Evolutionary conservation across 139 green algal species (phyloP).

Genomic region (Astrephomene gubernaculifera): DNA sequence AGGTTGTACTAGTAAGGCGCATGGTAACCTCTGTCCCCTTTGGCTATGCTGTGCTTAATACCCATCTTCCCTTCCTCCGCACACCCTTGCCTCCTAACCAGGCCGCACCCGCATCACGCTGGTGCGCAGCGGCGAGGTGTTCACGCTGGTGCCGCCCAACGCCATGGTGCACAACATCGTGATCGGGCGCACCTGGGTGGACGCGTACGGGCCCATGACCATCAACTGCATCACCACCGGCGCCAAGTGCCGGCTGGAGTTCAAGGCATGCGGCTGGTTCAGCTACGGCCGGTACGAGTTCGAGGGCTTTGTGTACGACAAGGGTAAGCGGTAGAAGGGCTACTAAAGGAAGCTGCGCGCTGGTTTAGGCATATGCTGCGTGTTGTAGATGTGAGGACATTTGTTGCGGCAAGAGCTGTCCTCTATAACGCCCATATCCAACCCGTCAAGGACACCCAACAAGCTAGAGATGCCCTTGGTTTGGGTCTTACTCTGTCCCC

Average conservation of each 20-base stretch:
- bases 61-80: too few relatives aligned
- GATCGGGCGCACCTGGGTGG: conserved; percentile 94
- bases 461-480: too few relatives aligned
- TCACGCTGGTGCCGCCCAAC: conserved; percentile 87
- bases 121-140: conserved; percentile 81
- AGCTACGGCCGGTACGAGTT: conserved; percentile 84
- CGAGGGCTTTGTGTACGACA: conserved; percentile 59
- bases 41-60: too few relatives aligned
- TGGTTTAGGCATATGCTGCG: too few relatives aligned
- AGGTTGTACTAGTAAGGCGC: too few relatives aligned
- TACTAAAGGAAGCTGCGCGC: too few relatives aligned
- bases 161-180: conserved; percentile 96
- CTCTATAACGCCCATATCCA: too few relatives aligned
- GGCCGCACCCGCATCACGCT: conserved; percentile 91
- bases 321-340: conserved; percentile 48
- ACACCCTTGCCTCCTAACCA: conserved; percentile 18
- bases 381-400: too few relatives aligned
- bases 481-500: too few relatives aligned
- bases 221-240: conserved; percentile 86
- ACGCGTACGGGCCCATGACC: conserved; percentile 87
- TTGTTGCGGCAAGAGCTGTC: too few relatives aligned
- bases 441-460: too few relatives aligned
- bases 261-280: conserved; percentile 96
- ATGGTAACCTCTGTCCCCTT: too few relatives aligned
- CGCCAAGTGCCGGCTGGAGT: conserved; percentile 81